Conservation (phyloP, 148 eudicot genomes). For the Rhododendron kiyosumense region DNA sequence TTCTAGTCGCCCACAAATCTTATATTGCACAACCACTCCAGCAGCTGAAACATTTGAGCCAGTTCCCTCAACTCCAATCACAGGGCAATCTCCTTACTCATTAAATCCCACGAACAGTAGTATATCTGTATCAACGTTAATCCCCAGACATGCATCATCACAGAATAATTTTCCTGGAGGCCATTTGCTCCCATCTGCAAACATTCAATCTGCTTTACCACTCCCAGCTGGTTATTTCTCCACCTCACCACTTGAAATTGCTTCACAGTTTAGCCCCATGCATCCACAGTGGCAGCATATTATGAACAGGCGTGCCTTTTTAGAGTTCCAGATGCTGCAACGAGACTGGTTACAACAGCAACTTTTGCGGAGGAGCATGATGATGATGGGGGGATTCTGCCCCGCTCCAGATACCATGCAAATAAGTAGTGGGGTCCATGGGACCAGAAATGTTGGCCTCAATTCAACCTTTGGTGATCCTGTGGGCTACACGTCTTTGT, state of each 20-base stretch:
- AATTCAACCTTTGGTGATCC: not conserved
- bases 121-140: not conserved
- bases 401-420: not conserved
- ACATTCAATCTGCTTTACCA: not conserved
- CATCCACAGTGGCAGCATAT: constrained; percentile 13
- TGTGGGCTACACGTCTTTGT: constrained; percentile 1
- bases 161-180: constrained; percentile 4
- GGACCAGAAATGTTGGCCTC: not conserved
- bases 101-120: not conserved
- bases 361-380: not conserved
- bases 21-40: not conserved
- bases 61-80: not conserved
- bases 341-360: not conserved
- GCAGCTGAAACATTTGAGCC: not conserved
- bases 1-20: not conserved
- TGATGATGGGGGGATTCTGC: not conserved
- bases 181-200: not conserved
- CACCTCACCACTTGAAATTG: not conserved
- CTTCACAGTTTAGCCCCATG: constrained; percentile 11
- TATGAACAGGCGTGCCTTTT: not conserved
- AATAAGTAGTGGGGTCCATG: not conserved
- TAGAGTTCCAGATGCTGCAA: constrained; percentile 8
- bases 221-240: constrained; percentile 8
- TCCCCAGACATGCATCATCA: not conserved
- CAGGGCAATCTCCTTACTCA: not conserved